These are phyloP conservation scores for Dictyostelium firmibasis DNA, from an alignment of 78 protist genomes.

Conservation along the genomic window DNA sequence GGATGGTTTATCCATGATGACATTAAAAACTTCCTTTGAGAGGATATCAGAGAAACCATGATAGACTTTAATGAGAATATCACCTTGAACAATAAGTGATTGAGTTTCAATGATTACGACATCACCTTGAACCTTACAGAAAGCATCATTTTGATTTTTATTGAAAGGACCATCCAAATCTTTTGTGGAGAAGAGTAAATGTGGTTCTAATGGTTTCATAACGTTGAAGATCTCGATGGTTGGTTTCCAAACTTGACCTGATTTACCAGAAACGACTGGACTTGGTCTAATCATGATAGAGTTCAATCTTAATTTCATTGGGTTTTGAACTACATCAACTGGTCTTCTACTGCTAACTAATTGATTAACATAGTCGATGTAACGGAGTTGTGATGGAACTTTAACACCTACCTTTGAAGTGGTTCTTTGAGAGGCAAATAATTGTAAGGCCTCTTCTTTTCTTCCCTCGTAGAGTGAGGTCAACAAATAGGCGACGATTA, in stretches of 20 bases:
- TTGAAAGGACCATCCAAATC: neutral
- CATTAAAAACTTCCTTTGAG: neutral
- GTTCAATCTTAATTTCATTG: neutral
- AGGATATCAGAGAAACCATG: neutral
- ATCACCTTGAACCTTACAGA: constrained; percentile 5
- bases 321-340: constrained; percentile 18
- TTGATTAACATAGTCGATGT: constrained; percentile 39
- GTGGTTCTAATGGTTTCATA: constrained; percentile 27
- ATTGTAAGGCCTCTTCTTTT: neutral
- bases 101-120: constrained; percentile 5
- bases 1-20: constrained; percentile 35
- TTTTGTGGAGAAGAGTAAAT: neutral
- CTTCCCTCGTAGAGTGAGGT: constrained; percentile 20
- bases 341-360: neutral
- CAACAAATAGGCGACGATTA: constrained; percentile 54
- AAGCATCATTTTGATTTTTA: neutral
- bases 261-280: neutral
- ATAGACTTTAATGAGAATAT: constrained; percentile 34
- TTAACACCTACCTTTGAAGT: constrained; percentile 16
- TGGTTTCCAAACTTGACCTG: constrained; percentile 34
- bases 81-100: neutral
- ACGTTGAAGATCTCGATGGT: constrained; percentile 25
- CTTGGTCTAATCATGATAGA: constrained; percentile 2
- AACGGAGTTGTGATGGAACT: constrained; percentile 12
- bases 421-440: constrained; percentile 47